A percentile compares a stretch with the other conserved stretches of the same genome.
Conservation (phyloP, 2,329 filamentous ascomycete genomes). For the Thyridium curvatum region DNA sequence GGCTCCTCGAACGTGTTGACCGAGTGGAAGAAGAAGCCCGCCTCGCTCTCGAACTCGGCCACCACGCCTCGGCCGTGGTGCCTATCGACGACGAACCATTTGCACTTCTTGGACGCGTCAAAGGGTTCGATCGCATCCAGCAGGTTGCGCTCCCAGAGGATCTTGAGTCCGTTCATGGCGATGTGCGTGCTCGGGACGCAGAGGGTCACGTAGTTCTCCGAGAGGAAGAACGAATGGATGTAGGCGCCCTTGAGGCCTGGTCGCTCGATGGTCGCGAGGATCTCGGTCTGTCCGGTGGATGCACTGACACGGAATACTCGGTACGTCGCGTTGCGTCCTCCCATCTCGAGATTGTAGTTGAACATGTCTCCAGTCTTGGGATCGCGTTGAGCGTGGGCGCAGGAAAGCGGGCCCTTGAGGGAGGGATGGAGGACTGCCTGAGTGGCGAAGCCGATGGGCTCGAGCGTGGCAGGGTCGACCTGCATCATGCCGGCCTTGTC, state of each 20-base stretch:
- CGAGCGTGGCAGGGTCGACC: slow-evolving; percentile 64
- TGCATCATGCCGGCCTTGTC: slow-evolving; percentile 53
- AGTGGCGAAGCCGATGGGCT: slow-evolving; percentile 58
- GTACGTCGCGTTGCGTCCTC: slow-evolving; percentile 50
- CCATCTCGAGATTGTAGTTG: slow-evolving; percentile 72
- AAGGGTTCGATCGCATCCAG: slow-evolving; percentile 62
- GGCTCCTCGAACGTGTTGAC: slow-evolving; percentile 69
- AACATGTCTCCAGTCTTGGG: slow-evolving; percentile 67
- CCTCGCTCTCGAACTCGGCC: slow-evolving; percentile 58
- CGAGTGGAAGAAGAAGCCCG: slow-evolving; percentile 75
- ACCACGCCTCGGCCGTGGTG: slow-evolving; percentile 53
- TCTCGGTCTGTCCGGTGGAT: slow-evolving; percentile 56
- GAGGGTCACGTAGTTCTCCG: slow-evolving; percentile 63
- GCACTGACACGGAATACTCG: slow-evolving; percentile 62
- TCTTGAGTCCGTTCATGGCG: slow-evolving; percentile 47
- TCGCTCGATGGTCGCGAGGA: slow-evolving; percentile 60
- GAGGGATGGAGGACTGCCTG: slow-evolving; percentile 61
- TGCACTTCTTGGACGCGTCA: slow-evolving; percentile 46
- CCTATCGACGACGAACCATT: slow-evolving; percentile 73
- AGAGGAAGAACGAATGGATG: slow-evolving; percentile 77
- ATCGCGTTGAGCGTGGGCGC: slow-evolving; percentile 67
- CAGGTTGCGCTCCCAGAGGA: slow-evolving; percentile 61
- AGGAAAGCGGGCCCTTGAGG: slow-evolving; percentile 60
- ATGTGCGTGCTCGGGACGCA: slow-evolving; percentile 66
- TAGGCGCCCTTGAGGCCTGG: slow-evolving; percentile 54